phyloP scores from a whole-genome alignment of 768 basidiomycete genomes.

The Phylloporus sp. region DNA sequence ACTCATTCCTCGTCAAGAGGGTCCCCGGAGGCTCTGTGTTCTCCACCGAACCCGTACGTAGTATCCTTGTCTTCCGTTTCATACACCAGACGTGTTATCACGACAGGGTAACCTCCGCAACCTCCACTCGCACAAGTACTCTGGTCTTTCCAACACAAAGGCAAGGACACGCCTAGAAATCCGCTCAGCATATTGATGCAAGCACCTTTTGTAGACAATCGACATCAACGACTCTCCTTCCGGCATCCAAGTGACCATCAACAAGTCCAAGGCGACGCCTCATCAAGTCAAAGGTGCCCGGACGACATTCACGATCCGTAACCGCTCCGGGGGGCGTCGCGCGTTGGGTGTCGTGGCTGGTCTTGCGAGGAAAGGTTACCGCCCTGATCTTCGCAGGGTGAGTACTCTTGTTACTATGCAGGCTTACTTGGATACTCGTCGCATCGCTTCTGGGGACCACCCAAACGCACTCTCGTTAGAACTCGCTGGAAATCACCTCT shows the following conservation, averaged over 20 bases:
- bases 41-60: slow-evolving; percentile 77
- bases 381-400: slow-evolving; percentile 75
- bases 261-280: slow-evolving; percentile 59
- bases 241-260: slow-evolving; percentile 58
- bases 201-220: slow-evolving; percentile 50
- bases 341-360: slow-evolving; percentile 61
- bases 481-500: slow-evolving; percentile 72
- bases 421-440: neutral
- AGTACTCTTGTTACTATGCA: slow-evolving; percentile 35
- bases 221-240: slow-evolving; percentile 52
- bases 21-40: slow-evolving; percentile 70
- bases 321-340: slow-evolving; percentile 69
- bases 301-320: slow-evolving; percentile 53
- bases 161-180: slow-evolving; percentile 33
- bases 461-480: slow-evolving; percentile 81
- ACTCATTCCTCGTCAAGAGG: slow-evolving; percentile 83
- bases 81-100: slow-evolving; percentile 4
- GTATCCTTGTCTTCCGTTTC: neutral
- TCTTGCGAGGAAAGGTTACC: slow-evolving; percentile 64
- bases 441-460: neutral
- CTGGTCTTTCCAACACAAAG: slow-evolving; percentile 83
- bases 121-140: slow-evolving; percentile 90
- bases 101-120: slow-evolving; percentile 80
- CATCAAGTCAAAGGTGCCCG: slow-evolving; percentile 46
- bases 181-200: neutral